Evolutionary conservation across 805 yeast genomes (phyloP).

Genomic region (Nematodospora valgi): DNA sequence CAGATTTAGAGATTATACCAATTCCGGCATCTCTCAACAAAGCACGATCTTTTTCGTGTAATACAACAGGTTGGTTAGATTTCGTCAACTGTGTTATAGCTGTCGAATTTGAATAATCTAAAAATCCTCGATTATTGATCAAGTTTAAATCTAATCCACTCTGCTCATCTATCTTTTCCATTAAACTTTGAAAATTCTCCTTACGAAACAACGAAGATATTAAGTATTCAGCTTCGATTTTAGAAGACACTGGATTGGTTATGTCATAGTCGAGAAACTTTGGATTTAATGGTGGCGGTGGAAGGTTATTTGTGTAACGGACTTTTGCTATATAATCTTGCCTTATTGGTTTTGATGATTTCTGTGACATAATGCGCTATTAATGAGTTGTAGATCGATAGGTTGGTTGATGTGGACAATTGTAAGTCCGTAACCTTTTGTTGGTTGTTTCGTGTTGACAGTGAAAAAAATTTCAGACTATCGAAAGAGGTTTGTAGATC

Average conservation of each 20-base stretch:
- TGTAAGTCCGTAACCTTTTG: no score
- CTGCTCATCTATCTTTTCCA: slow-evolving; percentile 54
- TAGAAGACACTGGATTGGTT: slow-evolving; percentile 33
- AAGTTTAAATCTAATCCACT: slow-evolving; percentile 79
- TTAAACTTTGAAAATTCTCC: slow-evolving; percentile 63
- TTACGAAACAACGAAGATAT: slow-evolving; percentile 71
- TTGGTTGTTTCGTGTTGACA: no score
- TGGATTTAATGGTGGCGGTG: slow-evolving; percentile 93
- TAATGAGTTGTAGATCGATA: no score
- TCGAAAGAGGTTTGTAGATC: no score
- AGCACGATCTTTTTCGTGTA: slow-evolving; percentile 76
- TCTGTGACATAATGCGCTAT: no score
- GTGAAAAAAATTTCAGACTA: no score
- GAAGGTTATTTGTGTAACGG: slow-evolving; percentile 80
- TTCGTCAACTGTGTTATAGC: slow-evolving; percentile 5
- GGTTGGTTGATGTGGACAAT: no score
- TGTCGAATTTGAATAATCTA: slow-evolving; percentile 45
- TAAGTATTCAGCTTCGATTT: slow-evolving; percentile 43
- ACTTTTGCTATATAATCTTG: slow-evolving; percentile 80
- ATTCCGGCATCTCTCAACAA: slow-evolving; percentile 77
- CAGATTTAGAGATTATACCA: slow-evolving; percentile 39
- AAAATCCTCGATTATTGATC: slow-evolving; percentile 59
- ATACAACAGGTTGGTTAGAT: slow-evolving; percentile 30
- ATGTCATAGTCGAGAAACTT: slow-evolving; percentile 61
- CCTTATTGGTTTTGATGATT: slow-evolving; percentile 38